Base-by-base conservation (phyloP, 345 rosid genomes). In the Hypericum perforatum region DNA sequence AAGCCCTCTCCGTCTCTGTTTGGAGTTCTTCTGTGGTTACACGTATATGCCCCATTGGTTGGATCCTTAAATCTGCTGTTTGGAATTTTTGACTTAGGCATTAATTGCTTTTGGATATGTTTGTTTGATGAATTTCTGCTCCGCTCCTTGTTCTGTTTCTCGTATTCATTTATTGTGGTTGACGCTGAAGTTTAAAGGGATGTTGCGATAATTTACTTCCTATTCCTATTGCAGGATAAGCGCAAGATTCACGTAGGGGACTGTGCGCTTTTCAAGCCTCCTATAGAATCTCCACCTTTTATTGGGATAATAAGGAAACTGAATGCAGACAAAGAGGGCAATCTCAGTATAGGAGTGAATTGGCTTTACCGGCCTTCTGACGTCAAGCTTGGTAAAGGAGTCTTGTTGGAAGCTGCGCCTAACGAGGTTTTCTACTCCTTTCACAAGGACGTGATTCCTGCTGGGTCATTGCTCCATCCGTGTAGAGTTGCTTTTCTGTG, bases 401-500 rank as follows among this genome's bases (percentile, higher is more conserved):
- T 81, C 78, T 82, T 58, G 11, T 54, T 85, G 71, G 98, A 87
- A 47, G 86, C 94, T 59, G 78, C 70, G 80, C 96, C 98, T 6
- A 91, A 91, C 90, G 90, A 91, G 72, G 45, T 91, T 56, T 91
- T 91, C 52, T 91, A 82, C 60, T 91, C 98, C 67, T 87, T 91
- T 76, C 96, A 91, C 49, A 64, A 83, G 89, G 98, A 85, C 85
- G 83, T 76, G 69, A 91, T 75, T 71, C 78, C 87, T 59, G 89
- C 92, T 69, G 92, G 79, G 62, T 87, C 92, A 0, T 61, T 91
- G 68, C 77, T 91, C 15, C 98, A 92, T 72, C 96, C 85, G 9
- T 92, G 98, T 80, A 92, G 87, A 80, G 94, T 92, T 69, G 70
- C 90, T 67, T 92, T 92, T 61, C 94, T 92, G 60, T 84, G 81